Evolutionary conservation across 176 grass and related monocot genomes (phyloP), one percentile per base, ranked within the genome.

Genomic region (Otatea glauca): DNA sequence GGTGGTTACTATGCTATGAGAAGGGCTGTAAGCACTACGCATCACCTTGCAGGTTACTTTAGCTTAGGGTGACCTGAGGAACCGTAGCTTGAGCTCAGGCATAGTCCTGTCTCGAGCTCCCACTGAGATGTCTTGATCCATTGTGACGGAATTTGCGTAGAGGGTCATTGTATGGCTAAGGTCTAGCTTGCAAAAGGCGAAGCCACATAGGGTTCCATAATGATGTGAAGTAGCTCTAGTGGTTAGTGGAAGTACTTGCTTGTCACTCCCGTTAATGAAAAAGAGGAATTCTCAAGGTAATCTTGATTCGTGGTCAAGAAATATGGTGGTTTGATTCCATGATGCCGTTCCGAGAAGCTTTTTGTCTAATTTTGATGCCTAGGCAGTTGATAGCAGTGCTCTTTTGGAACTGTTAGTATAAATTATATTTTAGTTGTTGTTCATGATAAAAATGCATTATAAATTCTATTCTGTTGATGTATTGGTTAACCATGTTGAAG

Each of bases 1-100:
- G 47, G 13, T 65, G 18, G 5, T 72, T 81, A 44, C 47, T 50
- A 42, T 80, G 59, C 5, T 21, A 13, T 45, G 56, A 0, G 18
- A 47, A 85, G 81, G 37, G 41, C 11, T 75, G 64, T 74, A 61
- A 69, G 62, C 72, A 68, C 49, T 23, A 64, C 42, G 4, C 17
- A 24, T 10, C 18, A 37, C 11, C 41, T 47, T 79, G 29, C 75
- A 35, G 34, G 72, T 72, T 51, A 44, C 77, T 86, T 86, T 25
- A 48, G 68, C 48, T 53, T 24, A 53, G 12, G 27, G n/a, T 21
- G 25, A 75, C 7, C 13, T 58, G 38, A 27, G 78, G 27, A 85
- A 54, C 13, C 43, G 12, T 17, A 16, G 18, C 34, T 62, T 50
- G n/a, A 76, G 45, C 56, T 65, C 25, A 43, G 81, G 56, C 72